phyloP scores from a whole-genome alignment of 2,329 filamentous ascomycete species.

The Blastomyces emzantsi region DNA sequence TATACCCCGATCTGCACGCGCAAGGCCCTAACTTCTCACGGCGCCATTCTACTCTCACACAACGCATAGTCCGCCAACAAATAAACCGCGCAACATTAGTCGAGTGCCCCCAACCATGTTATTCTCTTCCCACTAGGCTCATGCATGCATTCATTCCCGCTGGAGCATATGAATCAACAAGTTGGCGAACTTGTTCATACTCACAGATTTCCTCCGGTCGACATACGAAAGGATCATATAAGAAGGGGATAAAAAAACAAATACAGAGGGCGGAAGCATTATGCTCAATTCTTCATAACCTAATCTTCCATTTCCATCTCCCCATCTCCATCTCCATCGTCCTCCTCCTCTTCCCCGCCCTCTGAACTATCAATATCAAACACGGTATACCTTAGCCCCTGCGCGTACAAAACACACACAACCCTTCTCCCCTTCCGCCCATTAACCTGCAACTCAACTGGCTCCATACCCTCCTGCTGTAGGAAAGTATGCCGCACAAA shows the following conservation, averaged over 20 bases:
- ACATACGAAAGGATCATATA: neutral
- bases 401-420: slow-evolving; percentile 47
- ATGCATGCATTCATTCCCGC: neutral
- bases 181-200: neutral
- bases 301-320: slow-evolving; percentile 5
- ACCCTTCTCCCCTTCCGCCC: slow-evolving; percentile 46
- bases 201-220: neutral
- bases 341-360: slow-evolving; percentile 21
- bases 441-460: slow-evolving; percentile 46
- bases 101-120: neutral
- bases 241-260: neutral
- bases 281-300: neutral
- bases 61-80: neutral
- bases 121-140: neutral
- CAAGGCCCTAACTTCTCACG: neutral
- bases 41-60: neutral
- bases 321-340: slow-evolving; percentile 15
- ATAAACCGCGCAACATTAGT: neutral
- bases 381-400: slow-evolving; percentile 46
- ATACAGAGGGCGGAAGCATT: neutral
- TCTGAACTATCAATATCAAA: slow-evolving; percentile 45
- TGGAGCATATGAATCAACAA: neutral
- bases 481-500: slow-evolving; percentile 42
- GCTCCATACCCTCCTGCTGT: slow-evolving; percentile 37
- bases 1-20: neutral